Evolutionary conservation across 352 stramenopile genomes (phyloP).

Genomic region (Peronospora belbahrii): DNA sequence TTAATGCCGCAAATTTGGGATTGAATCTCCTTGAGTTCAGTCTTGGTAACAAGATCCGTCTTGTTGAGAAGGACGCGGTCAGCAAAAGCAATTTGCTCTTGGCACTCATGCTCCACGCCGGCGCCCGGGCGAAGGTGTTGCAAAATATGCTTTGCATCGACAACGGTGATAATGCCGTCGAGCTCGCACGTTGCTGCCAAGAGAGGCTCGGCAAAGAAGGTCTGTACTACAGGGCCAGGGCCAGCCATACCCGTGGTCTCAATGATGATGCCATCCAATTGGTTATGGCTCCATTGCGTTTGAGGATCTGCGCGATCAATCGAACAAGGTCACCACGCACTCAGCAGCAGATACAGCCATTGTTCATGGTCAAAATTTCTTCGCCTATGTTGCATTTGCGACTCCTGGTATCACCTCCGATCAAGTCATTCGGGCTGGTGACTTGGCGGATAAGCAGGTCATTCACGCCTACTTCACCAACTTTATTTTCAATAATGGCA

Average conservation of each 20-base stretch:
- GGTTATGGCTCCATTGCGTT: slow-evolving; percentile 23
- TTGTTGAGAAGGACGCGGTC: slow-evolving; percentile 97
- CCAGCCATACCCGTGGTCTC: slow-evolving; percentile 88
- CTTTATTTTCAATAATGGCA: slow-evolving; percentile 96
- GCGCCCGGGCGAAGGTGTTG: slow-evolving; percentile 51
- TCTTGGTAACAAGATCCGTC: slow-evolving; percentile 86
- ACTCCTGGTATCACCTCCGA: slow-evolving; percentile 21
- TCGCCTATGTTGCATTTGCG: slow-evolving; percentile 43
- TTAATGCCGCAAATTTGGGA: slow-evolving; percentile 43
- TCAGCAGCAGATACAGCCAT: slow-evolving; percentile 96
- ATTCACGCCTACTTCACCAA: slow-evolving; percentile 90
- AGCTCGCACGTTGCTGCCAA: slow-evolving; percentile 72
- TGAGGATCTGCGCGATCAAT: slow-evolving; percentile 53
- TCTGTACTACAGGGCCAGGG: slow-evolving; percentile 85
- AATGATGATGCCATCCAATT: slow-evolving; percentile 82
- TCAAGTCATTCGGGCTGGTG: slow-evolving; percentile 8
- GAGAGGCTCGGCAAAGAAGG: slow-evolving; percentile 89
- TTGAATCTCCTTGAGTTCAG: slow-evolving; percentile 50
- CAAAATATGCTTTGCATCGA: slow-evolving; percentile 92
- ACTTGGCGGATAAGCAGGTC: slow-evolving; percentile 74
- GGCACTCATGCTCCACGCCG: slow-evolving; percentile 73
- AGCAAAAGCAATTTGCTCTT: slow-evolving; percentile 94
- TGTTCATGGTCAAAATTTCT: slow-evolving; percentile 89
- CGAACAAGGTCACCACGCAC: slow-evolving; percentile 81
- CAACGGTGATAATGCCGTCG: slow-evolving; percentile 93